phyloP scores from a whole-genome alignment of 2,329 filamentous ascomycete genomes.

The Ceratocystiopsis brevicomis region DNA sequence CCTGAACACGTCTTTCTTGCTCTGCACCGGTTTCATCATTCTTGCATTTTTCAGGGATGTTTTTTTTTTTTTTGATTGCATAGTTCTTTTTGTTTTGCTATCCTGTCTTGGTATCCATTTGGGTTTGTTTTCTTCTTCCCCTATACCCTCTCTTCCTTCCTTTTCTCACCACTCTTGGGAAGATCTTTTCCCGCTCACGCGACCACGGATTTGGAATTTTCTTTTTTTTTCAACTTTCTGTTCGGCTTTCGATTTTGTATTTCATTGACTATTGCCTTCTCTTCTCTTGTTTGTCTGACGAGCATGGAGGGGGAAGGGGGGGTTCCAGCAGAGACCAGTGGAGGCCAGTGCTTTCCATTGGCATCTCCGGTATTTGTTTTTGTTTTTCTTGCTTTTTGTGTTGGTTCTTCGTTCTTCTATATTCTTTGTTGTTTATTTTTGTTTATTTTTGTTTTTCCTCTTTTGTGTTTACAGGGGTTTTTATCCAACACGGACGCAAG shows the following conservation, averaged over 20 bases:
- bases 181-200: constrained; percentile 5
- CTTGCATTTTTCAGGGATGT: constrained; percentile 6
- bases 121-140: neutral
- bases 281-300: neutral
- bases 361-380: neutral
- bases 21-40: neutral
- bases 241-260: neutral
- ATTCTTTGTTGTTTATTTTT: neutral
- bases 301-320: neutral
- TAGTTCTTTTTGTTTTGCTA: constrained; percentile 6
- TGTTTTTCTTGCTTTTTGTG: neutral
- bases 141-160: neutral
- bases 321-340: neutral
- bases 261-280: neutral
- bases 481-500: constrained; percentile 3
- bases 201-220: constrained; percentile 1
- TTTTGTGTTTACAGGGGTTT: neutral
- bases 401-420: no score
- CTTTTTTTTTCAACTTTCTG: neutral
- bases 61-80: constrained; percentile 7
- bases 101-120: constrained; percentile 4
- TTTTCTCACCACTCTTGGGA: neutral
- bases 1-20: constrained; percentile 12
- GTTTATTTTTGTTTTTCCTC: neutral
- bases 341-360: no score